Evolutionary conservation across 2,329 filamentous ascomycete genomes (phyloP), one percentile per base, ranked within the genome.

Genomic region (Drechslerella coelobrocha): DNA sequence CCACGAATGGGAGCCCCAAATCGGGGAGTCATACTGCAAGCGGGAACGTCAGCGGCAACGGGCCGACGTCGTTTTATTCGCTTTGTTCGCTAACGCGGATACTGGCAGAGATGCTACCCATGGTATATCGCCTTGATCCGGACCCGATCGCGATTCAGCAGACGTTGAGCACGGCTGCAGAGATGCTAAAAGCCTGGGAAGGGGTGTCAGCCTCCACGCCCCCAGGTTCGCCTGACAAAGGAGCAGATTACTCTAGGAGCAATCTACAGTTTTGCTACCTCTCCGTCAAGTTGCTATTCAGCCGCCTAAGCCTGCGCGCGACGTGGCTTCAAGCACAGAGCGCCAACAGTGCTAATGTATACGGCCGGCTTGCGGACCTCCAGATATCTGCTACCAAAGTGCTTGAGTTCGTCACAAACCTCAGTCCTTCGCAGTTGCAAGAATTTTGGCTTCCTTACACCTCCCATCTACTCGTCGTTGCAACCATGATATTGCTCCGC

Each of bases 191-290:
- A 12, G 55, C 24, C 26, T 63, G 66, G 66, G 66, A 71, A 26
- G 66, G 56, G 14, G 23, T 37, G 1, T n/a, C 17, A 9, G 27
- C 37, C 21, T 8, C 29, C 4, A n/a, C 47, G 23, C 23, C 10
- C 21, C 21, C 23, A 27, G 12, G 7, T 2, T 23, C 19, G 9
- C 17, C 41, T 5, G 10, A 7, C 5, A 21, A 4, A 23, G 10
- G 6, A n/a, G 63, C 53, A 21, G 66, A 71, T 24, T 51, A 63
- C n/a, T 43, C 53, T 2, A 26, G 41, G 9, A 78, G 82, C 4
- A 85, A 85, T 54, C 77, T 85, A 12, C 81, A 83, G 2, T 75
- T 85, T 1, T 79, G 82, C 0, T 85, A 84, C 72, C 74, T 85
- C 0, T 81, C 81, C 0, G 78, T 82, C 4, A 80, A 80, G 34